Evolutionary conservation across 345 rosid species (phyloP), one percentile per base, ranked within the genome.

Genomic region (Camelina sativa): DNA sequence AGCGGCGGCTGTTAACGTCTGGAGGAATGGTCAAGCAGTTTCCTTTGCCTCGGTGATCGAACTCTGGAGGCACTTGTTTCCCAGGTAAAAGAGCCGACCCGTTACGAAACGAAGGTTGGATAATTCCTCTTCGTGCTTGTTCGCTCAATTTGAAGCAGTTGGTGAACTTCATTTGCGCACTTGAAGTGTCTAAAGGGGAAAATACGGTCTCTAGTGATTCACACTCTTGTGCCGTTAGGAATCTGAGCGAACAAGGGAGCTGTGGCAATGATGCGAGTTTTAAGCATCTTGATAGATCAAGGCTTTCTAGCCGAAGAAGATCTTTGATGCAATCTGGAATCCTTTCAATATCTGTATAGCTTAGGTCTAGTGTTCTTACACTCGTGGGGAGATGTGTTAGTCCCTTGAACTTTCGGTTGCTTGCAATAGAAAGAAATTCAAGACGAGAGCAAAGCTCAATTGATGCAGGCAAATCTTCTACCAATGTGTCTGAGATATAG

Each of bases 351-450:
- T 15, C 55, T 8, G 16, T 0, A 3, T 12, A 43, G 41, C 38
- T 3, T 50, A 51, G 0, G 16, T 0, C 0, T 37, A 37, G 0
- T 0, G 0, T 4, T 0, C 0, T 1, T 6, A 51, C 0, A 11
- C 11, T 72, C 7, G 0, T 5, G n/a, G 62, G 76, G 44, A 63
- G 62, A 41, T 63, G 43, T 30, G 67, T 72, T 72, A 72, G 0
- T 17, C 32, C 15, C n/a, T 52, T 72, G 16, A 71, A 3, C 2
- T 60, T 71, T 71, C 25, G 0, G 4, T 1, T 4, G 2, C 4
- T 0, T 37, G 28, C 28, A 25, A 4, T 25, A 25, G 0, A 0
- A 1, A 71, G 41, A 50, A 0, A 0, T 5, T 1, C 0, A 8
- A 71, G 68, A 25, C 17, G 52, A 38, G 53, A 2, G 20, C 22